phyloP scores from a whole-genome alignment of 768 basidiomycete species.

The Gyrodon lividus region DNA sequence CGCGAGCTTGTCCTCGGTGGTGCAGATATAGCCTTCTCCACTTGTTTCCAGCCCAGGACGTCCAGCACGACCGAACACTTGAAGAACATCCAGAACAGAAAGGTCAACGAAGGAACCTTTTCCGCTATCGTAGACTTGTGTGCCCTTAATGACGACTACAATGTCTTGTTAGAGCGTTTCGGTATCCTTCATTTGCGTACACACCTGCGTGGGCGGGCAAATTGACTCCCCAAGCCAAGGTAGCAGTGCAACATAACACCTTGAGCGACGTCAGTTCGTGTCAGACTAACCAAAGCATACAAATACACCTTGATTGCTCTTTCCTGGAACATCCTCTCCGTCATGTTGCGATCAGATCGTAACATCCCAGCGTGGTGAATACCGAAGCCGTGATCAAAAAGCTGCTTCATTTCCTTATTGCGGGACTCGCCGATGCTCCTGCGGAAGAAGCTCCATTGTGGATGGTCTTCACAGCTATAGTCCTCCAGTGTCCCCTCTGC shows the following conservation, averaged over 20 bases:
- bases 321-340: slow-evolving; percentile 91
- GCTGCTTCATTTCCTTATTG: slow-evolving; percentile 95
- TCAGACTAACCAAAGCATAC: neutral
- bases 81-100: slow-evolving; percentile 91
- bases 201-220: slow-evolving; percentile 94
- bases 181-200: slow-evolving; percentile 17
- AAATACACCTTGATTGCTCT: slow-evolving; percentile 79
- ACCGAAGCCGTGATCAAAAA: slow-evolving; percentile 91
- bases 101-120: slow-evolving; percentile 91
- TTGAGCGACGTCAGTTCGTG: slow-evolving; percentile 29
- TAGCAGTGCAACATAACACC: slow-evolving; percentile 98
- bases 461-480: slow-evolving; percentile 81
- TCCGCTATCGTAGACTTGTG: slow-evolving; percentile 90
- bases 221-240: slow-evolving; percentile 99
- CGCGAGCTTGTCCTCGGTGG: slow-evolving; percentile 86
- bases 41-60: slow-evolving; percentile 84
- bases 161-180: slow-evolving; percentile 8
- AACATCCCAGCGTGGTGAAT: slow-evolving; percentile 99
- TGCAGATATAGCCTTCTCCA: slow-evolving; percentile 97
- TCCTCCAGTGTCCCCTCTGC: slow-evolving; percentile 70
- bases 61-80: slow-evolving; percentile 97
- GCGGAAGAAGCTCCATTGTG: slow-evolving; percentile 73
- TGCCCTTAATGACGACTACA: slow-evolving; percentile 93
- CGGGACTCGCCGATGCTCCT: slow-evolving; percentile 74
- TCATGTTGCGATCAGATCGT: slow-evolving; percentile 89